Evolutionary conservation across 257 asterid genomes (phyloP), one percentile per base, ranked within the genome.

Genomic region (Solanum rostratum): DNA sequence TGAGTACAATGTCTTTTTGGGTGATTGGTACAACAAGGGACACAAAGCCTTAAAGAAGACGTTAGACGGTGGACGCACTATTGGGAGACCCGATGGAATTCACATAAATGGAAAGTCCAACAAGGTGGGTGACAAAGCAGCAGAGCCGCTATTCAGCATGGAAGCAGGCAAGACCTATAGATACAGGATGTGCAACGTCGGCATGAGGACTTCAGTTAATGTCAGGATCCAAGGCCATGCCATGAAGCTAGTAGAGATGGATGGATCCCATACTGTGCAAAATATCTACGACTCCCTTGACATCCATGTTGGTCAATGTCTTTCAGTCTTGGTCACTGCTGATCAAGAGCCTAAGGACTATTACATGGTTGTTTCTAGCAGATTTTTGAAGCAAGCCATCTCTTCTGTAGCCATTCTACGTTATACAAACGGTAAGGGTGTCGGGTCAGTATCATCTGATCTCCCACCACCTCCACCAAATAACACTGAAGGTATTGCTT

Each of bases 1-100:
- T 6, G 94, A 91, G 83, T 87, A 62, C 84, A 57, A 86, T 2
- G 87, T 91, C 13, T 73, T 90, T 30, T 73, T 89, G 49, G 94
- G 94, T 2, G 94, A 91, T 49, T 91, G 94, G 94, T 91, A 90
- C 83, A 86, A 84, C 84, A 90, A 87, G 84, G 94, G 94, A 18
- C 94, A 91, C 86, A 91, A 89, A 85, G 10, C 84, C 46, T 79
- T 91, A 78, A 86, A 79, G 86, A 85, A 41, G 24, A 50, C 68
- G 10, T 87, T 91, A 39, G 92, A 91, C 20, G 81, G 85, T 0
- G 94, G 94, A 0, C 85, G 84, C 29, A 78, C 92, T 15, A 71
- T 91, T 45, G 91, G 86, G 1, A 88, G 91, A 84, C 92, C 94
- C 0, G 92, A 89, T 33, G 92, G 92, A 7, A 85, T 90, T 71